These are phyloP conservation scores for Arxiozyma slooffiae DNA, from an alignment of 1,139 yeast species.

Conservation along the genomic window DNA sequence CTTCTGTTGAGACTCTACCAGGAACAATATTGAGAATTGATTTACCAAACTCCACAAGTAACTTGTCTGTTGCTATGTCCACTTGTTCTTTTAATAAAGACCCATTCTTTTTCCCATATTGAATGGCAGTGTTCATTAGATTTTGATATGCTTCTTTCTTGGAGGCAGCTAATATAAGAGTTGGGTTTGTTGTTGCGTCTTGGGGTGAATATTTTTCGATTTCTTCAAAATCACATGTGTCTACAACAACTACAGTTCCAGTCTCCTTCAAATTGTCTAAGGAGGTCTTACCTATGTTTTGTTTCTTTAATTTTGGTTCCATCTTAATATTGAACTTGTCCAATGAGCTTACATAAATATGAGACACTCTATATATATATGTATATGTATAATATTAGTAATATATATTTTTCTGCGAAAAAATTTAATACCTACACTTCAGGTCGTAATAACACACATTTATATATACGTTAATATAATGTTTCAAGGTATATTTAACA, in stretches of 20 bases:
- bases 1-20: conserved; percentile 98
- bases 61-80: conserved; percentile 72
- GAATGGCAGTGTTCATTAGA: conserved; percentile 82
- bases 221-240: conserved; percentile 96
- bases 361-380: too few species aligned
- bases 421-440: too few species aligned
- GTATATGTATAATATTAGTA: too few species aligned
- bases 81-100: conserved; percentile 52
- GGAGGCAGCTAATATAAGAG: conserved; percentile 90
- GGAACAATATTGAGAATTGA: conserved; percentile 90
- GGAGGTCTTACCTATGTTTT: conserved; percentile 46
- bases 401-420: too few species aligned
- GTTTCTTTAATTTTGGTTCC: conserved; percentile 23
- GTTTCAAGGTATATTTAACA: not conserved
- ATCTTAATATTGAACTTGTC: too few species aligned
- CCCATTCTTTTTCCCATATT: conserved; percentile 60
- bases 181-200: conserved; percentile 98
- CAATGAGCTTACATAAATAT: too few species aligned
- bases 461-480: not conserved
- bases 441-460: too few species aligned
- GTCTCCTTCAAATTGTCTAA: conserved; percentile 87
- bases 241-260: conserved; percentile 93
- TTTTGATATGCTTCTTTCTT: conserved; percentile 80
- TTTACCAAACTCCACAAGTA: conserved; percentile 90
- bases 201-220: conserved; percentile 97